Evolutionary conservation across 495 filamentous ascomycete genomes (phyloP).

Genomic region (Neurospora sublineolata): DNA sequence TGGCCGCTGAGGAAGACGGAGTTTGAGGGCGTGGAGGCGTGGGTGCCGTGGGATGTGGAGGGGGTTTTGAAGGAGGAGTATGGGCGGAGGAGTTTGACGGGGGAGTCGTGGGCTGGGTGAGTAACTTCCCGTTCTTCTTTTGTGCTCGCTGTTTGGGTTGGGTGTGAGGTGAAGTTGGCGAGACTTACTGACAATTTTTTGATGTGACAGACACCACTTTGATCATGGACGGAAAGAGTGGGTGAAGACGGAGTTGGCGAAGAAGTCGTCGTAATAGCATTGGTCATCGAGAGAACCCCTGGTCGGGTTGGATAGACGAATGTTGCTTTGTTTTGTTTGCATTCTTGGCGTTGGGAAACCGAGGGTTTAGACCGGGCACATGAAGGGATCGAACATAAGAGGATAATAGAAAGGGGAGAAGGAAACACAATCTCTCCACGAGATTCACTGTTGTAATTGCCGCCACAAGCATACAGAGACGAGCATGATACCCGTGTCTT

Average conservation of each 20-base stretch:
- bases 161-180: neutral
- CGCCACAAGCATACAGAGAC: neutral
- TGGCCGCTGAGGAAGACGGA: slow-evolving; percentile 66
- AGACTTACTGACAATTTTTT: neutral
- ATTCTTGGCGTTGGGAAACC: neutral
- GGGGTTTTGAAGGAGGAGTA: slow-evolving; percentile 68
- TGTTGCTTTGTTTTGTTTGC: neutral
- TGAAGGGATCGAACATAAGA: neutral
- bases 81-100: slow-evolving; percentile 49
- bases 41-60: slow-evolving; percentile 66
- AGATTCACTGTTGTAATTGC: neutral
- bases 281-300: neutral
- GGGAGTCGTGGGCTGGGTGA: slow-evolving; percentile 52
- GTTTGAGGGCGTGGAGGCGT: slow-evolving; percentile 67
- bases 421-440: neutral
- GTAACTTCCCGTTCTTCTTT: slow-evolving; percentile 12
- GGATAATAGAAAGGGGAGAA: neutral
- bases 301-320: neutral
- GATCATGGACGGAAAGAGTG: neutral
- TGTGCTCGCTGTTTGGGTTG: neutral
- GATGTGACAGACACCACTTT: neutral
- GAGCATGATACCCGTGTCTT: neutral
- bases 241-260: neutral
- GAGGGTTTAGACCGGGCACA: neutral
- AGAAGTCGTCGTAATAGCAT: neutral